Evolutionary conservation across 2,329 filamentous ascomycete genomes (phyloP), one percentile per base, ranked within the genome.

Genomic region (Tetracladium maxilliforme): DNA sequence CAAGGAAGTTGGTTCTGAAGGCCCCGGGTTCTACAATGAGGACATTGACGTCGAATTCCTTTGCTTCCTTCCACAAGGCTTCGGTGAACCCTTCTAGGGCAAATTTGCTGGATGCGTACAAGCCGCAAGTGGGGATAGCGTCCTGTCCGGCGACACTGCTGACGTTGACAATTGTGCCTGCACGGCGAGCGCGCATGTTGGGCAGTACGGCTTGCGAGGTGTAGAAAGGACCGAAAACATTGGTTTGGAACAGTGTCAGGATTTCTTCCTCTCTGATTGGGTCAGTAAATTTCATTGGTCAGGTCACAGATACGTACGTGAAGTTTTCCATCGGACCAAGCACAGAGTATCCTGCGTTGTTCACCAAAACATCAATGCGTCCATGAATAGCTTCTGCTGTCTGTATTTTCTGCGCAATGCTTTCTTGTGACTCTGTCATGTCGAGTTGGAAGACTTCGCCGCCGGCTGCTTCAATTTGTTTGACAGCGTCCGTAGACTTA

Each of bases 1-100:
- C 51, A 6, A 68, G 47, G 24, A 70, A 58, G 0, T 39, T 44
- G 0, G 62, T 69, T 3, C 63, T 54, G 37, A 69, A 68, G 29
- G 61, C 60, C 0, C 64, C 64, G 0, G 63, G 62, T 30, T 65
- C 62, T 4, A 68, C 42, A 2, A 51, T 38, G 0, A 45, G 47
- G 33, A 44, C 47, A 24, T 58, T 45, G 30, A 61, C 45, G 1
- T 52, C 47, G 14, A 52, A 50, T 4, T 47, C 11, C 30, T 35
- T 37, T 2, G 66, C 40, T 40, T 68, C 64, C 1, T 40, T 30
- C 0, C 41, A 40, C 3, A 66, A 43, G 0, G 51, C 49, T 28
- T 61, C 57, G 4, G 53, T 53, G 6, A 65, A 32, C 51, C 55
- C 11, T 11, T 9, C 18, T 9, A 56, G 36, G 13, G 56, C 54